Base-by-base conservation (phyloP, 2,329 filamentous ascomycete species). In the Hymenotorrendiella dingleyae region DNA sequence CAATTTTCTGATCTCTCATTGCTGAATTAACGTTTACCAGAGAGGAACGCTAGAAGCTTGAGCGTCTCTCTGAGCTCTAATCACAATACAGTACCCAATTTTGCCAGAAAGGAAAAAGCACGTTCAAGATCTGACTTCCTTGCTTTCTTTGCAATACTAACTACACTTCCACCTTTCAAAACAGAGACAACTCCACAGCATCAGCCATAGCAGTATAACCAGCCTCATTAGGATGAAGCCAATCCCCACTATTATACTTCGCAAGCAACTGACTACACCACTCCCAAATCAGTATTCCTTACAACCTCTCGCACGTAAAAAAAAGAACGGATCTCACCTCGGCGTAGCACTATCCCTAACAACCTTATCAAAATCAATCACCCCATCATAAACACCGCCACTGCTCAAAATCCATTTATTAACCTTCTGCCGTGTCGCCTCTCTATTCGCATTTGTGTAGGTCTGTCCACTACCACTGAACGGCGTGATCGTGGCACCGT, bases 401-500 rank as follows among this genome's bases (percentile, higher is more conserved):
- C 67, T 72, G 2, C 56, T 62, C 27, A 79, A 59, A 24, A 84
- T 83, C 67, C 76, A 85, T 6, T 67, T 59, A 54, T 85, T 85
- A 14, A 85, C 65, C 16, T 64, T 65, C 52, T 72, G 65, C 33
- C 81, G 62, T 1, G 76, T 77, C 50, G 64, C 60, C 55, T 85
- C 80, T 6, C 78, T 63, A 28, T 68, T 62, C 0, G 73, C 66
- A 47, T 70, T 64, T 8, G 69, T 73, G 54, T 84, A 84, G 9
- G 24, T 45, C 5, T 68, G 67, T 7, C 63, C 62, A n/a, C 22
- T 47, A 1, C 68, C 67, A 6, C 63, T 61, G 49, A 85, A 84
- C 0, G 80, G 80, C 3, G 80, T 84, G 45, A 84, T 82, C 0
- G 82, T 85, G 0, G 76, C 79, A 0, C 67, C 80, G 52, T 83